Percentiles rank a stretch among this genome's conserved stretches.
Evolutionary conservation across 2,329 filamentous ascomycete genomes (phyloP).

Genomic region (Stemphylium lycopersici): DNA sequence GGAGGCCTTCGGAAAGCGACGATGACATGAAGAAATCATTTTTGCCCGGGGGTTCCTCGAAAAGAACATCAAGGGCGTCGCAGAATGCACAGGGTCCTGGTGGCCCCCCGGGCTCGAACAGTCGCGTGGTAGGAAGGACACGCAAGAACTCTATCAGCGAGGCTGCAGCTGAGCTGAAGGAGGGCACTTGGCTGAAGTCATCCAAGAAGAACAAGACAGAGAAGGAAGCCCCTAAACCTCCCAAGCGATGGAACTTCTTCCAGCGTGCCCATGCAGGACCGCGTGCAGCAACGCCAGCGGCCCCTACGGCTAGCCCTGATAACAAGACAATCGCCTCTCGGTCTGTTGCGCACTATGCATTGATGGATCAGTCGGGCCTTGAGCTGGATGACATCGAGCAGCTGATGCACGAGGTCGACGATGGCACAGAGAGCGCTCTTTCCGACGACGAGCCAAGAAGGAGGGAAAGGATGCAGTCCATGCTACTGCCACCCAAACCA

Average conservation of each 20-base stretch:
- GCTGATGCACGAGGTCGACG: conserved; percentile 53
- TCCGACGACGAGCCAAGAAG: conserved; percentile 30
- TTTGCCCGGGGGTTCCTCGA: conserved; percentile 37
- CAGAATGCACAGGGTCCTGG: conserved; percentile 30
- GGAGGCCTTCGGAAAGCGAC: conserved; percentile 46
- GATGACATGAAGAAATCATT: conserved; percentile 45
- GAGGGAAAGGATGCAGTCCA: conserved; percentile 46
- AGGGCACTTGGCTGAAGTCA: conserved; percentile 48
- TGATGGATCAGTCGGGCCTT: conserved; percentile 58
- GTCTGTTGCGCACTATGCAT: conserved; percentile 63
- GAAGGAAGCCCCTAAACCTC: conserved; percentile 45
- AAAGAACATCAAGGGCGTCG: conserved; percentile 35
- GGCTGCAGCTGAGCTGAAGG: conserved; percentile 37
- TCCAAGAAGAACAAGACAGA: conserved; percentile 38
- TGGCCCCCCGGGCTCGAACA: conserved; percentile 17
- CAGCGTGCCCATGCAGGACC: conserved; percentile 55
- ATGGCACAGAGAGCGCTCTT: conserved; percentile 28
- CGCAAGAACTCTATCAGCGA: conserved; percentile 36
- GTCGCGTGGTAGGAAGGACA: conserved; percentile 23
- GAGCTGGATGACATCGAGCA: conserved; percentile 55
- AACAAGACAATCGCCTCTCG: conserved; percentile 42
- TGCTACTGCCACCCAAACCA: conserved; percentile 47
- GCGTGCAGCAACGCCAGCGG: conserved; percentile 40
- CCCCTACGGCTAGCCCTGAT: conserved; percentile 50
- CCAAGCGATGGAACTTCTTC: conserved; percentile 65